phyloP scores from a whole-genome alignment of 805 yeast genomes.

The Kuraishia capsulata region DNA sequence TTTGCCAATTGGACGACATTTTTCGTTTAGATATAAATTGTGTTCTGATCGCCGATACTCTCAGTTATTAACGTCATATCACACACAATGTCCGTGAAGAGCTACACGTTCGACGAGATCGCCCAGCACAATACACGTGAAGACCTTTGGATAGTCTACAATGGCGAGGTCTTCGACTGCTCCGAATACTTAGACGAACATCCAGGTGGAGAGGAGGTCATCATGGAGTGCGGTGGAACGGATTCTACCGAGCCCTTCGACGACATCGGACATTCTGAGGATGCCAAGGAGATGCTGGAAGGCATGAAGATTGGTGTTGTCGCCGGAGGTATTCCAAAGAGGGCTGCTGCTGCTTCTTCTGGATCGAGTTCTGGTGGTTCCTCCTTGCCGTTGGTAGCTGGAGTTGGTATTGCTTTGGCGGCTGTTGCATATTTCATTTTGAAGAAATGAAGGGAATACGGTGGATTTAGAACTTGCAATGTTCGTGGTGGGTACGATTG shows the following conservation, averaged over 20 bases:
- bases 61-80: no score
- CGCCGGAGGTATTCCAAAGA: conserved; percentile 47
- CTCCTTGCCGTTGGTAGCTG: conserved; percentile 22
- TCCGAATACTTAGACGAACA: conserved; percentile 66
- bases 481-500: no score
- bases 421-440: conserved; percentile 31
- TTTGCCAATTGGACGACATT: no score
- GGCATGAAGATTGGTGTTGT: conserved; percentile 70
- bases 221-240: conserved; percentile 70
- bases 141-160: conserved; percentile 78
- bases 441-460: conserved; percentile 1
- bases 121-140: conserved; percentile 64
- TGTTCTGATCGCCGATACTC: no score
- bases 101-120: conserved; percentile 58
- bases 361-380: conserved; percentile 13
- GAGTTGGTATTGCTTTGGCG: conserved; percentile 28
- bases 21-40: no score
- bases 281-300: conserved; percentile 72
- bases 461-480: no score
- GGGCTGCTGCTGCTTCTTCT: conserved; percentile 9
- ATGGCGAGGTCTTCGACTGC: conserved; percentile 73
- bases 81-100: conserved; percentile 16
- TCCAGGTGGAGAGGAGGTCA: conserved; percentile 68
- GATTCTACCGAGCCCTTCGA: conserved; percentile 68
- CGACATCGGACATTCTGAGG: conserved; percentile 97